Base-by-base conservation (phyloP, 2,329 filamentous ascomycete genomes). In the Bisporella sp. region DNA sequence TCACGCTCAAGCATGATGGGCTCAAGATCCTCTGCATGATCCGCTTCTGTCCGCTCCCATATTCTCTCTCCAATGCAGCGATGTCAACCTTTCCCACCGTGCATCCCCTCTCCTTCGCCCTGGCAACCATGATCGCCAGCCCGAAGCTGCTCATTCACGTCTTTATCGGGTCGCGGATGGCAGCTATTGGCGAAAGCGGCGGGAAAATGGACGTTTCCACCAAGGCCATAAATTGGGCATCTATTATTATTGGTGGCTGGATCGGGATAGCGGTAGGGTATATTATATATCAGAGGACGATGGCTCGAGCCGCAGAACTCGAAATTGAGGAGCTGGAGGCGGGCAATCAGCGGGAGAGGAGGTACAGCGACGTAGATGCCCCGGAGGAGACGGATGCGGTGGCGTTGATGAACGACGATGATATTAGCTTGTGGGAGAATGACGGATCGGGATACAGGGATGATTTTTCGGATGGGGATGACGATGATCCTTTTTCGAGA, bases 81-180 rank as follows among this genome's bases (percentile, higher is more conserved):
- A 81, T 99, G 49, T 89, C 89, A 31, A 97, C 93, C 1, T 91
- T 99, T 54, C 91, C 91, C 3, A 95, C 87, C 32, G 88, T 99
- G 33, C 78, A 84, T 29, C 87, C 87, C 40, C 67, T 77, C 53
- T 79, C 79, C 44, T 97, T 95, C 70, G 84, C 84, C 32, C 66
- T 90, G 43, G 92, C 93, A 5, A 97, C 92, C 0, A 84, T 88
- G 3, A 72, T 92, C 12, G 84, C 90, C 47, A 81, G 77, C 11
- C 93, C 93, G 5, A 99, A 97, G 64, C 75, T 99, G 13, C 75
- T 97, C 52, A 83, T 99, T 46, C 89, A 95, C 65, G 82, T 95
- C 60, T 99, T 96, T 70, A 89, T 99, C 62, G 93, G 93, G 54
- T 84, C 81, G 62, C 80, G 90, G 49, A 74, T 99, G 12, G 89